Base-by-base conservation (phyloP, 345 rosid species). In the Rhizophora mangle region DNA sequence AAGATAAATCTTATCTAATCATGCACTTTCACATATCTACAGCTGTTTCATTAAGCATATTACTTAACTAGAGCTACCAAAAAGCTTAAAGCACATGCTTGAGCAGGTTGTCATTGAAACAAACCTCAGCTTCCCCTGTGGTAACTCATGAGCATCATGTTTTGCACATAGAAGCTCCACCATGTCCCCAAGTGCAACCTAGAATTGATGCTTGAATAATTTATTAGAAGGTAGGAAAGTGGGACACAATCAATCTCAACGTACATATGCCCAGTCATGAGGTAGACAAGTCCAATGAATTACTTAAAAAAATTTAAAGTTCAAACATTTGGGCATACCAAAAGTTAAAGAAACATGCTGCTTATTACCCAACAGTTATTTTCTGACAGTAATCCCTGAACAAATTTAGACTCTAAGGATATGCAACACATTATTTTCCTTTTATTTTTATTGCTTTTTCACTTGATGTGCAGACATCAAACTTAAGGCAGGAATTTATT, bases 171-270 rank as follows among this genome's bases (percentile, higher is more conserved):
- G 72, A 73, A 87, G 96, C 75, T 93, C 97, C 56, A 68, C 87
- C 94, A 91, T 86, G 82, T 86, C 94, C 10, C 98, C 97, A 43
- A 93, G 85, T 21, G 98, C 98, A 81, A 93, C 97, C 98, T 93
- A 63, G 56, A 43, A 15, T 68, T 19, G 63, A 1, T 22, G 21
- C 31, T 59, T 62, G 63, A 34, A 43, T 63, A 47, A 63, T 68
- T 37, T 46, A 36, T 49, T 34, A 72, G 69, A 67, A 59, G 10
- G 0, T 11, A 10, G 15, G 15, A 4, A 43, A 43, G 47, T 43
- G 16, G 16, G 46, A 37, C 15, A 37, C 16, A 43, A 43, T 43
- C 47, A 43, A 43, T 43, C 47, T 43, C 16, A 1, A 13, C 3
- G 16, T 24, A 60, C 2, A 19, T 15, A 58, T 56, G 61, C 36